Base-by-base conservation (phyloP, 225 moss, liverwort and hornwort genomes). In the Lunularia cruciata region DNA sequence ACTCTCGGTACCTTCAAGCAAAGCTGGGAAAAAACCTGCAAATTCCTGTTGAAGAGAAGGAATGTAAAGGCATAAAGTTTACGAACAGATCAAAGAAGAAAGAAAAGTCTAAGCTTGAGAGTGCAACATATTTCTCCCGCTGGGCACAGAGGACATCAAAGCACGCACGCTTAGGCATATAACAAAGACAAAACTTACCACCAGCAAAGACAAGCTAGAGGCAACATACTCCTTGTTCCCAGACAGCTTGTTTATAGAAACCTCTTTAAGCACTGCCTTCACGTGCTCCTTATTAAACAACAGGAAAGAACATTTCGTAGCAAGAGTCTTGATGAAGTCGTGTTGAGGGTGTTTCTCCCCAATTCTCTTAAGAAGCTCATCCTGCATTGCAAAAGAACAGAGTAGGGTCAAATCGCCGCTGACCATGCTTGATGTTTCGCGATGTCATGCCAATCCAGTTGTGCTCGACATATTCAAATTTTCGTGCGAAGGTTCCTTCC, bases 231-330 rank as follows among this genome's bases (percentile, higher is more conserved):
- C 84, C 68, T 73, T 85, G 52, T 72, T 85, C 65, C 84, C 89
- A 35, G 86, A 82, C 64, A 81, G 81, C 57, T 85, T 90, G 63
- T 84, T 77, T 5, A 65, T 73, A 28, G 76, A 65, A 26, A 89
- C 64, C 43, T 86, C 85, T 63, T 86, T 85, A 57, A 86, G 53
- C 2, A 88, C 76, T 23, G 87, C 90, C 52, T 81, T 71, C 25
- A 98, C 96, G 70, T 91, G 90, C 73, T 98, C 96, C 68, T 84
- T 86, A 75, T 78, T 82, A 67, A 93, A 93, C 45, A 93, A 75
- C 68, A 91, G 75, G 57, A 83, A 93, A 33, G 93, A 89, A 68
- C 87, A 93, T 63, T 88, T 98, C 25, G 84, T 83, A 31, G 86
- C 83, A 52, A 98, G 81, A 55, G 73, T 86, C 77, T 78, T 92